Evolutionary conservation across 805 yeast species (phyloP), one percentile per base, ranked within the genome.

Genomic region (Ogataea populi-albae): DNA sequence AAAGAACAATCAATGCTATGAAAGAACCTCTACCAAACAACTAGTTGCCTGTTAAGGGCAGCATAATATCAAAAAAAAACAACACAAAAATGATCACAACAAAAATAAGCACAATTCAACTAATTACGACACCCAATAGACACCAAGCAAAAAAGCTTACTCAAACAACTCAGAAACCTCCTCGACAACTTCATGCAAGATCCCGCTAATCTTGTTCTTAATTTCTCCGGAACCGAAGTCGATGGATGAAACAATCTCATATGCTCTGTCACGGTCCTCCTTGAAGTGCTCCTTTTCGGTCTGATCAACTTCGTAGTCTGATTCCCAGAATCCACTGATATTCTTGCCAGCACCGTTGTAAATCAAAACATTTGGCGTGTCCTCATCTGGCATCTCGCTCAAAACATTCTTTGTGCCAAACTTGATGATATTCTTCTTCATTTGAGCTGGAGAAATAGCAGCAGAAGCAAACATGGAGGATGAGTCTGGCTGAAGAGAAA

Each of bases 321-420:
- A 19, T 17, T 55, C 62, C 86, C 87, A 81, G 73, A 81, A 81
- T 28, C 68, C 75, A 37, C 76, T 65, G 53, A 81, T 61, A 62
- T 80, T 79, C 55, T 75, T 78, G 49, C 91, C 93, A 40, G 78
- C 93, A 70, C 93, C 94, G 55, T 85, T 85, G 70, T 66, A 85
- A 33, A 85, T 83, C 63, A 85, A 73, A 45, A 74, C 61, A 65
- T 85, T 85, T 52, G 89, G 91, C 33, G 93, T 82, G 19, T 52
- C 59, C 43, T 78, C 86, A 16, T 66, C 73, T 48, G 86, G 85
- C 46, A 84, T 68, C 47, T 80, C 86, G 30, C 66, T 49, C 50
- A 85, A 69, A 25, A 66, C 65, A 49, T 71, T 68, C 59, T 73
- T 70, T 26, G 93, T 75, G 52, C 83, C 81, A 58, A 68, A 85